phyloP scores from a whole-genome alignment of 768 basidiomycete genomes.

The Termitomyces sp. region DNA sequence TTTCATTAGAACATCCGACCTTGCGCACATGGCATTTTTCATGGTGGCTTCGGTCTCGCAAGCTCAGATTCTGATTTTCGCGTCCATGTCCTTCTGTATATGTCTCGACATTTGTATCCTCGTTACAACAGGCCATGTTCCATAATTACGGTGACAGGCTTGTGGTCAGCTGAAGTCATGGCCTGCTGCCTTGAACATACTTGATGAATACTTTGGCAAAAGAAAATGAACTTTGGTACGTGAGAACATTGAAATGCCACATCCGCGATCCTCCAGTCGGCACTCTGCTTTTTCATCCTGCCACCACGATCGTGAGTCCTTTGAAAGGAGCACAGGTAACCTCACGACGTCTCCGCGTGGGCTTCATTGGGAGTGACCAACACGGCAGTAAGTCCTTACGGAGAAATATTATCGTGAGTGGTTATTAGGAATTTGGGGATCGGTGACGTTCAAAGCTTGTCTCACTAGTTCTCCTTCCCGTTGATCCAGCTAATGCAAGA shows the following conservation, averaged over 20 bases:
- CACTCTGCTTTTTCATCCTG: not conserved
- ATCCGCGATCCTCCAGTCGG: not conserved
- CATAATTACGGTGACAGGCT: not conserved
- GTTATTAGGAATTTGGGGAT: not conserved
- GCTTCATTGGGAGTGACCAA: too few species aligned
- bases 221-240: not conserved
- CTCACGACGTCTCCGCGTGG: not conserved
- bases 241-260: not conserved
- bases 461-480: not conserved
- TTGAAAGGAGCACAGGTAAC: not conserved
- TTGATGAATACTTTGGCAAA: not conserved
- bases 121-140: not conserved
- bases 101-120: not conserved
- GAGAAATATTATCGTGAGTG: not conserved
- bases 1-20: not conserved
- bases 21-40: not conserved
- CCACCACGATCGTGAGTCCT: not conserved
- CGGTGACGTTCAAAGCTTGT: not conserved
- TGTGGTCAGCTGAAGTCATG: not conserved
- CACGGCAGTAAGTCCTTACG: not conserved
- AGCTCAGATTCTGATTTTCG: not conserved
- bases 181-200: not conserved
- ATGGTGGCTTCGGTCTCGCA: not conserved
- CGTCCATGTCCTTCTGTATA: not conserved
- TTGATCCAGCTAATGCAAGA: not conserved